Conservation (phyloP, 1,284 basidiomycete genomes). For the Microbotryum intermedium region DNA sequence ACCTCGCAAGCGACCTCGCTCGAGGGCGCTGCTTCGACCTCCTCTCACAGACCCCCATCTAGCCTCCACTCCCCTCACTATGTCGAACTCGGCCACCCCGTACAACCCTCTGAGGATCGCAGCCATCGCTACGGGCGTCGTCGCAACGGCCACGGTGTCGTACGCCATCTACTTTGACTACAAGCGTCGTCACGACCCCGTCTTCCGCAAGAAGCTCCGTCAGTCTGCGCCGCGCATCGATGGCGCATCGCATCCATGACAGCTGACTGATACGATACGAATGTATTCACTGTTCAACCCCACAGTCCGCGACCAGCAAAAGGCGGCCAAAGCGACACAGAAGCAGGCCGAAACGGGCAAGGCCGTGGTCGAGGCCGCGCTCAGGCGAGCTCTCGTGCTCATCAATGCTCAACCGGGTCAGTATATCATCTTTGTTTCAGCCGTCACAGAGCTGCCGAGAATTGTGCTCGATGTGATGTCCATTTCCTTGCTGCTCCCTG, state of each 20-base stretch:
- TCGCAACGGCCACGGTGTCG: conserved; percentile 52
- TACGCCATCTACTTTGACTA: conserved; percentile 94
- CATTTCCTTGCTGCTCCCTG: background rate
- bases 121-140: conserved; percentile 49
- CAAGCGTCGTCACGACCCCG: conserved; percentile 74
- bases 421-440: background rate
- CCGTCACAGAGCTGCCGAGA: conserved; percentile 5
- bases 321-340: conserved; percentile 53
- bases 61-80: conserved; percentile 43
- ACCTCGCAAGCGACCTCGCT: background rate
- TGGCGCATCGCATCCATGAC: background rate
- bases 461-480: background rate
- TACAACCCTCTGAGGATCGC: conserved; percentile 41
- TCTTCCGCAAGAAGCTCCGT: conserved; percentile 85
- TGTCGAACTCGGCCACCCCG: conserved; percentile 59
- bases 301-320: conserved; percentile 82
- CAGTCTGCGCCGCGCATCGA: conserved; percentile 39
- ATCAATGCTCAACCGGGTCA: conserved; percentile 33
- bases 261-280: background rate
- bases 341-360: conserved; percentile 44
- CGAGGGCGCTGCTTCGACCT: no score
- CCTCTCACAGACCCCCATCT: no score
- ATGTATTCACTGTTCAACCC: background rate
- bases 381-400: conserved; percentile 53
- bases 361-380: conserved; percentile 47